phyloP scores from a whole-genome alignment of 2,329 filamentous ascomycete genomes.

The Westerdykella aurantiaca region DNA sequence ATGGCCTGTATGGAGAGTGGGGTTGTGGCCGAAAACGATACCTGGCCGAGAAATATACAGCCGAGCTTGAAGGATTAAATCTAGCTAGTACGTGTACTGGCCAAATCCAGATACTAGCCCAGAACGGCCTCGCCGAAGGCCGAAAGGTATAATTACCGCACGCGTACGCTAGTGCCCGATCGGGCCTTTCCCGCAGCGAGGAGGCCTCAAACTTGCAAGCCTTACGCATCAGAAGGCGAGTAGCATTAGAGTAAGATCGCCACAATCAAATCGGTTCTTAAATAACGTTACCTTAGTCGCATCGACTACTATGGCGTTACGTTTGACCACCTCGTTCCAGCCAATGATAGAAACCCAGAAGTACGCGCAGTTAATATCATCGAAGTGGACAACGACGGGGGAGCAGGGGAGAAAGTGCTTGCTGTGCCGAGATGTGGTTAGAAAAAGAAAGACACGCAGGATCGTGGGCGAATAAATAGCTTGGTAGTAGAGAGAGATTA shows the following conservation, averaged over 20 bases:
- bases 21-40: too few relatives aligned
- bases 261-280: neutral
- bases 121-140: too few relatives aligned
- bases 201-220: constrained; percentile 7
- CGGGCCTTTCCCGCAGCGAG: constrained; percentile 6
- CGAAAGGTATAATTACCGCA: too few relatives aligned
- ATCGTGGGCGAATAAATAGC: constrained; percentile 33
- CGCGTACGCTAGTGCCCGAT: constrained; percentile 4
- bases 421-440: constrained; percentile 42
- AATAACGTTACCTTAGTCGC: constrained; percentile 6
- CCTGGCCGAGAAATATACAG: too few relatives aligned
- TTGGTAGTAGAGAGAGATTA: constrained; percentile 12
- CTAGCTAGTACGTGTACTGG: too few relatives aligned
- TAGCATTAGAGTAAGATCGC: constrained; percentile 5
- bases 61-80: too few relatives aligned
- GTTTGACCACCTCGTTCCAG: constrained; percentile 39
- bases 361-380: constrained; percentile 42
- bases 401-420: constrained; percentile 36
- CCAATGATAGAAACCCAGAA: constrained; percentile 36
- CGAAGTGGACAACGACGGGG: constrained; percentile 36
- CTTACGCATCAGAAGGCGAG: constrained; percentile 6
- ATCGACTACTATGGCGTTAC: constrained; percentile 41
- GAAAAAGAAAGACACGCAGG: constrained; percentile 34
- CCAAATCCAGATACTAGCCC: too few relatives aligned
- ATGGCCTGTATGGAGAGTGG: too few relatives aligned